Percentiles rank a stretch among this genome's conserved stretches.
These are phyloP conservation scores for Monilinia aucupariae DNA, from an alignment of 2,329 filamentous ascomycete species.

Conservation along the genomic window DNA sequence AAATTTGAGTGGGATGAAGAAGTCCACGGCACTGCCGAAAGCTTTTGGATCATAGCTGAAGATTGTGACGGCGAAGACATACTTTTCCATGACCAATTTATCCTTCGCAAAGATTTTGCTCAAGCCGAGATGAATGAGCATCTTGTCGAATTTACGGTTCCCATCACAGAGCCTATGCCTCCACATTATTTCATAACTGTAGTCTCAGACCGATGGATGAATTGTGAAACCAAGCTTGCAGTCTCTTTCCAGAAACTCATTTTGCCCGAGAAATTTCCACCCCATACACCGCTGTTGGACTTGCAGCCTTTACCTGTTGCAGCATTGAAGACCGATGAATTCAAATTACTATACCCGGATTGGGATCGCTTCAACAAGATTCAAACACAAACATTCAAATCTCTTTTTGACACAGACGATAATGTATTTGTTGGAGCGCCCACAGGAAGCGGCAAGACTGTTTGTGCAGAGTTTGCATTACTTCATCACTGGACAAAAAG, in stretches of 20 bases:
- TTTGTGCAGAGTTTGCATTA: slow-evolving; percentile 91
- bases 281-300: slow-evolving; percentile 87
- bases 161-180: slow-evolving; percentile 95
- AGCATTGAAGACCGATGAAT: slow-evolving; percentile 81
- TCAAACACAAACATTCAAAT: slow-evolving; percentile 95
- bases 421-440: slow-evolving; percentile 92
- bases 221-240: slow-evolving; percentile 86
- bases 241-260: slow-evolving; percentile 94
- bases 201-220: slow-evolving; percentile 96
- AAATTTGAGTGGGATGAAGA: slow-evolving; percentile 95
- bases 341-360: slow-evolving; percentile 70
- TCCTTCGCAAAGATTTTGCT: slow-evolving; percentile 86
- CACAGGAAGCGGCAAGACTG: slow-evolving; percentile 91
- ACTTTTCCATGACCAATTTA: slow-evolving; percentile 88
- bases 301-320: slow-evolving; percentile 86
- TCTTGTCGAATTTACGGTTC: slow-evolving; percentile 90
- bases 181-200: slow-evolving; percentile 98
- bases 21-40: slow-evolving; percentile 81
- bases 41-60: slow-evolving; percentile 95
- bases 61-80: slow-evolving; percentile 97
- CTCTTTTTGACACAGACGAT: slow-evolving; percentile 82
- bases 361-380: slow-evolving; percentile 94
- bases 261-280: slow-evolving; percentile 89
- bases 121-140: slow-evolving; percentile 84
- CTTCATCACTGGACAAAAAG: slow-evolving; percentile 77